Base-by-base conservation (phyloP, 495 filamentous ascomycete genomes). In the Penicillium bialowiezense region DNA sequence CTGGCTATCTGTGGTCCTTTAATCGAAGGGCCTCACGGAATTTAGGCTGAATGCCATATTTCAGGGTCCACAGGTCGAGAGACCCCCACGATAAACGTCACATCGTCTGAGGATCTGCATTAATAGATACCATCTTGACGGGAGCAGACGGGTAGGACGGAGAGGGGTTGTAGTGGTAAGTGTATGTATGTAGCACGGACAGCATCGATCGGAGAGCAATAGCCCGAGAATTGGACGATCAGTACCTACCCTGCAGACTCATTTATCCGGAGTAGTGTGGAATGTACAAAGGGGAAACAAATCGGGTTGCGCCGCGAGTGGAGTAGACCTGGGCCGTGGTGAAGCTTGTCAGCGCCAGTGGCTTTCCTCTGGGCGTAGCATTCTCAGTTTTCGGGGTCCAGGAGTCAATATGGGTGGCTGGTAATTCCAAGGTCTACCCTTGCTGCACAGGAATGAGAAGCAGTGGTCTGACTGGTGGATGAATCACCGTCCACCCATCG, bases 51-150 rank as follows among this genome's bases (percentile, higher is more conserved):
- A 39, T 21, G 7, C 18, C 5, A 9, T 21, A 21, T 23, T 10
- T 18, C 18, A 21, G 9, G 18, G n/a, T n/a, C n/a, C n/a, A n/a
- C n/a, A n/a, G n/a, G 3, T 21, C 20, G 1, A 18, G 20, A 39
- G 20, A 23, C 35, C 15, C n/a, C 35, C 35, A 17, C 19, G 35
- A 38, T 5, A 20, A 8, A 39, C 36, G 36, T 39, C 19, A 39
- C 8, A 20, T 39, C 19, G 9, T 19, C 15, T 19, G 33, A 14
- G 2, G 50, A 52, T 52, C 50, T 36, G 31, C 50, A 47, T 24
- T 1, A 18, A 43, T 17, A 43, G 26, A 21, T 43, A 13, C 28
- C 28, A 32, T 32, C 1, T 18, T 43, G 24, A 32, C 24, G 41
- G 26, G 14, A 32, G 26, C n/a, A 23, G 36, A 13, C 36, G 36